Base-by-base conservation (phyloP, 257 asterid species). In the Mentha longifolia region DNA sequence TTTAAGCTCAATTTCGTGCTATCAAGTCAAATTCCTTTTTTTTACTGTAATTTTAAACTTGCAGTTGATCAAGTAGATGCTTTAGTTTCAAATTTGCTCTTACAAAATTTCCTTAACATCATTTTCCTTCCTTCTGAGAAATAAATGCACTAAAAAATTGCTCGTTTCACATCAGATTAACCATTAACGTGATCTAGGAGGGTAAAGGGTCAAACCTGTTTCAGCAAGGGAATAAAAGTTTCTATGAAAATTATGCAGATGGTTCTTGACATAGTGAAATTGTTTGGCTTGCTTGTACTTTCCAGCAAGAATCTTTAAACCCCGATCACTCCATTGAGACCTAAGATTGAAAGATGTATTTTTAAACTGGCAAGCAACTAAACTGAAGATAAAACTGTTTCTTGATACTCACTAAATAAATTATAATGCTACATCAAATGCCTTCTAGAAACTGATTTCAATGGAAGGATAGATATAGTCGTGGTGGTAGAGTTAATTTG, bases 301-400 rank as follows among this genome's bases (percentile, higher is more conserved):
- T 47, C 6, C 54, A 47, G 54, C 54, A 47, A n/a, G 7, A 16
- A 49, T n/a, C 55, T n/a, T n/a, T 6, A 2, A n/a, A 49, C 22
- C 22, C 60, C 16, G 15, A 10, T 52, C 54, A 20, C 41, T 37
- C 61, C 65, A 9, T 28, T 65, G 70, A 11, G 59, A 47, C 69
- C 43, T 28, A 46, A 15, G 45, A 14, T 46, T 28, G 28, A 8
- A 41, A 7, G 25, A 65, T 15, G 59, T 45, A 42, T 41, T 46
- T 22, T 2, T 22, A 22, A 22, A 22, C 25, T 22, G 25, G 25
- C 1, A 22, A 51, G 15, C 6, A 67, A 17, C 43, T 35, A 22
- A 22, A 17, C 42, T 46, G 51, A 14, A 6, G 25, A 46, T 13
- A 2, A 0, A 16, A 19, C 28, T 30, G 17, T 12, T 46, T 46